Percentiles rank a stretch among this genome's conserved stretches.
phyloP scores from a whole-genome alignment of 306 rosid genomes.

The Trifolium repens region DNA sequence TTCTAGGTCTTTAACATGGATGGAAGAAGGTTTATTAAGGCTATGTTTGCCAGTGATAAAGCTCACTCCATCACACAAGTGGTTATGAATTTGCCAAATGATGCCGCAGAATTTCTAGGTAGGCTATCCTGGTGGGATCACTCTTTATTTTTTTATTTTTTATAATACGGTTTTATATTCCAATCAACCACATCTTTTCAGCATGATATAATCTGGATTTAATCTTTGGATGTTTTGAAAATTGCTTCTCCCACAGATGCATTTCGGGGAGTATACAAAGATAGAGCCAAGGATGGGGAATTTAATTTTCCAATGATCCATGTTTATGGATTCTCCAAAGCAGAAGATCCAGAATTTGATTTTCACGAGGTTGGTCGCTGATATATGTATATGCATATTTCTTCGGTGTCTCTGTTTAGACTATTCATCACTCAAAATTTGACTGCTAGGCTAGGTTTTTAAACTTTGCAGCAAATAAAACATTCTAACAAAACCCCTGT shows the following conservation, averaged over 20 bases:
- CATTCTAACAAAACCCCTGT: conserved; percentile 16
- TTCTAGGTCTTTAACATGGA: conserved; percentile 91
- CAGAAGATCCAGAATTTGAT: conserved; percentile 92
- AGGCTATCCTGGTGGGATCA: conserved; percentile 27
- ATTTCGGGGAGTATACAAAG: conserved; percentile 73
- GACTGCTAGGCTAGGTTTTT: conserved; percentile 24
- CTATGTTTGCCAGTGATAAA: conserved; percentile 77
- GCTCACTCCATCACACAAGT: conserved; percentile 84
- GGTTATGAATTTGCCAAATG: conserved; percentile 95
- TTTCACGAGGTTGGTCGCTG: conserved; percentile 75
- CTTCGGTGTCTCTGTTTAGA: conserved; percentile 11
- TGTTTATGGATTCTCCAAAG: conserved; percentile 96
- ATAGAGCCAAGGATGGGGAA: conserved; percentile 53
- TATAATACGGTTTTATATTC: conserved; percentile 3
- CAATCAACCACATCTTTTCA: conserved; percentile 35
- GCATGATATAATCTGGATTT: conserved; percentile 17
- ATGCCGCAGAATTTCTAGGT: conserved; percentile 92
- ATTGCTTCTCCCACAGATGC: conserved; percentile 58
- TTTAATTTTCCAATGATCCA: conserved; percentile 73
- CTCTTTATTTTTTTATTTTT: conserved; percentile 22
- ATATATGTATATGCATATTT: conserved; percentile 27
- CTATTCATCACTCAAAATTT: conserved; percentile 18
- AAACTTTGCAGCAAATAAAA: conserved; percentile 13
- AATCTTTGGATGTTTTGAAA: conserved; percentile 32
- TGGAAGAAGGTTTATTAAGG: conserved; percentile 90